These are phyloP conservation scores for Osmanthus fragrans DNA, from an alignment of 257 asterid genomes.

Conservation along the genomic window DNA sequence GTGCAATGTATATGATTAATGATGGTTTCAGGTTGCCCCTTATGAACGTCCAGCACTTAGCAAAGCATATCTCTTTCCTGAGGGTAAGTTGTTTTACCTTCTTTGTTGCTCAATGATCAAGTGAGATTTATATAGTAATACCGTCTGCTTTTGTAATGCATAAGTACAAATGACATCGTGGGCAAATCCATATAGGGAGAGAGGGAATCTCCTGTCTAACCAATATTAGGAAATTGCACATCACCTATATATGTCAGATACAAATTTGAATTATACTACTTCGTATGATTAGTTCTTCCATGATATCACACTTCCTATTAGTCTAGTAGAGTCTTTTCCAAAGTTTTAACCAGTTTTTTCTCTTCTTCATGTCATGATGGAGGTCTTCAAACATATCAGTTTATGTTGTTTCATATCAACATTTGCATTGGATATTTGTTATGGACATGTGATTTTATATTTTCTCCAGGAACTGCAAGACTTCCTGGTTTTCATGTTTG, in stretches of 20 bases:
- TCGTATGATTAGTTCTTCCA: too few relatives aligned
- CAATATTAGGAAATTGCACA: too few relatives aligned
- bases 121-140: constrained; percentile 6
- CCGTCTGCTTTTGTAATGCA: neutral
- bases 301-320: too few relatives aligned
- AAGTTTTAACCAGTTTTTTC: neutral
- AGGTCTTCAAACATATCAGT: neutral
- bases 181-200: neutral
- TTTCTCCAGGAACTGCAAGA: too few relatives aligned
- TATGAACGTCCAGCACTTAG: too few relatives aligned
- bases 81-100: neutral
- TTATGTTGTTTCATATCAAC: neutral
- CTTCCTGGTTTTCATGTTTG: too few relatives aligned
- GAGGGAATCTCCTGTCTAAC: too few relatives aligned
- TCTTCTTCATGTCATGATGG: neutral
- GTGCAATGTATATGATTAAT: too few relatives aligned
- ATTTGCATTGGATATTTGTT: constrained; percentile 14
- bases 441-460: neutral
- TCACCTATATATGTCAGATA: too few relatives aligned
- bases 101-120: neutral
- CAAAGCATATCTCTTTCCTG: too few relatives aligned
- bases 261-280: too few relatives aligned
- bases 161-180: constrained; percentile 1
- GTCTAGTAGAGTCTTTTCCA: neutral
- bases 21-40: too few relatives aligned